Evolutionary conservation across 768 basidiomycete species (phyloP).

Genomic region (Boletus patriciae): DNA sequence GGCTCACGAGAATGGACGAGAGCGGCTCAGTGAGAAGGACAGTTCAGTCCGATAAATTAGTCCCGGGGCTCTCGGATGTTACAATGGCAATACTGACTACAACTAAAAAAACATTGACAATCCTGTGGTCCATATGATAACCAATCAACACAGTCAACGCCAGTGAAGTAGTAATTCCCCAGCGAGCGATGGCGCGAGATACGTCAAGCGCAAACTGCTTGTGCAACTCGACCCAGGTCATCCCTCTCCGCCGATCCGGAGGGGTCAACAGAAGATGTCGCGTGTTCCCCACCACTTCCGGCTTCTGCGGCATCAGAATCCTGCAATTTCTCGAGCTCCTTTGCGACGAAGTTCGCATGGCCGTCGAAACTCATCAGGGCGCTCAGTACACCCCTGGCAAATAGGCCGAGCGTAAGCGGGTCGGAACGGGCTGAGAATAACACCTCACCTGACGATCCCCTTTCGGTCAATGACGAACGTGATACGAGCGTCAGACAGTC

Average conservation of each 20-base stretch:
- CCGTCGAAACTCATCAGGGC: conserved; percentile 61
- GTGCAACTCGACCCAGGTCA: conserved; percentile 24
- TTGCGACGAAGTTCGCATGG: conserved; percentile 70
- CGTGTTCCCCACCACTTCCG: not conserved
- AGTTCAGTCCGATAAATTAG: no score
- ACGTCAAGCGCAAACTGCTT: conserved; percentile 20
- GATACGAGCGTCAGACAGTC: conserved; percentile 60
- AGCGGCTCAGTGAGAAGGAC: no score
- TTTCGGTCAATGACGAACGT: conserved; percentile 77
- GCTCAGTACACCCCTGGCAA: conserved; percentile 54
- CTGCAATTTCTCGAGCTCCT: conserved; percentile 57
- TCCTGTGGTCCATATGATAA: not conserved
- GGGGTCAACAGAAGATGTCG: conserved; percentile 5
- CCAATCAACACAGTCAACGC: not conserved
- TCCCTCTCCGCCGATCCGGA: conserved; percentile 10
- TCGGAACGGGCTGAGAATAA: not conserved
- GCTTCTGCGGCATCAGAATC: not conserved
- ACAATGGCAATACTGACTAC: not conserved
- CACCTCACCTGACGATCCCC: conserved; percentile 60
- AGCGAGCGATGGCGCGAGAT: not conserved
- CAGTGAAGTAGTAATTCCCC: not conserved
- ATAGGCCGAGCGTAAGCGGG: not conserved
- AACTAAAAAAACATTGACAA: not conserved
- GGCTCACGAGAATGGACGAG: no score
- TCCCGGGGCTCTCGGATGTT: no score